These are phyloP conservation scores for Pythium guiyangense DNA, from an alignment of 352 stramenopile species.

Conservation along the genomic window DNA sequence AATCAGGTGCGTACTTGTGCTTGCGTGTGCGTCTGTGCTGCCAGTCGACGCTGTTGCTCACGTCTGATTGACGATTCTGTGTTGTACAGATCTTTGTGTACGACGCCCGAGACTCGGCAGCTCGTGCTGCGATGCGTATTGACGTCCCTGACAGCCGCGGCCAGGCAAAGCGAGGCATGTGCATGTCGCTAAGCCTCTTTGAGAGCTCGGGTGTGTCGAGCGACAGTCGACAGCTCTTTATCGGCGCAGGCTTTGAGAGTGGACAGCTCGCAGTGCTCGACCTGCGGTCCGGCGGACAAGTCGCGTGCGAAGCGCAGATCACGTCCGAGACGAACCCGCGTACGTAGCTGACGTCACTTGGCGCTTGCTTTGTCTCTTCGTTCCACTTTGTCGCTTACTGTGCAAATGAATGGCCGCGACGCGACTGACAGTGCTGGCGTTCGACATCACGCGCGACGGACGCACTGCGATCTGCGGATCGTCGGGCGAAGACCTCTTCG, in stretches of 20 bases:
- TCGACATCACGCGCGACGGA: conserved; percentile 57
- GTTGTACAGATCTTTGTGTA: conserved; percentile 34
- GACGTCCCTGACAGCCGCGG: conserved; percentile 18
- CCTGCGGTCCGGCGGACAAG: conserved; percentile 41
- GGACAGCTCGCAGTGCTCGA: conserved; percentile 67
- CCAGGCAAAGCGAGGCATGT: conserved; percentile 29
- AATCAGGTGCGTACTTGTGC: neutral
- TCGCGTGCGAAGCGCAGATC: conserved; percentile 45
- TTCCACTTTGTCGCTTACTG: neutral
- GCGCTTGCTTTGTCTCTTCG: neutral
- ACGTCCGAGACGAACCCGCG: conserved; percentile 38
- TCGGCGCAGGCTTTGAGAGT: conserved; percentile 67
- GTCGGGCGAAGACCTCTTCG: conserved; percentile 46
- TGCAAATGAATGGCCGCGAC: neutral
- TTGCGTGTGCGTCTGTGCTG: neutral
- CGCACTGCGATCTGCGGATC: conserved; percentile 55
- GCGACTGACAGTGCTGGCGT: conserved; percentile 48
- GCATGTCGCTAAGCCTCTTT: conserved; percentile 33
- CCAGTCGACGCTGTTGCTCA: neutral
- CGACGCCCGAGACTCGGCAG: conserved; percentile 29
- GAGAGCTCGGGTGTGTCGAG: neutral
- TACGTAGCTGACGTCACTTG: conserved; percentile 12
- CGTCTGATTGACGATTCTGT: neutral
- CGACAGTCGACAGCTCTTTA: conserved; percentile 23
- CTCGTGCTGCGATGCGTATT: conserved; percentile 27